Base-by-base conservation (phyloP, 176 grass and related monocot genomes). In the Musa beccarii region DNA sequence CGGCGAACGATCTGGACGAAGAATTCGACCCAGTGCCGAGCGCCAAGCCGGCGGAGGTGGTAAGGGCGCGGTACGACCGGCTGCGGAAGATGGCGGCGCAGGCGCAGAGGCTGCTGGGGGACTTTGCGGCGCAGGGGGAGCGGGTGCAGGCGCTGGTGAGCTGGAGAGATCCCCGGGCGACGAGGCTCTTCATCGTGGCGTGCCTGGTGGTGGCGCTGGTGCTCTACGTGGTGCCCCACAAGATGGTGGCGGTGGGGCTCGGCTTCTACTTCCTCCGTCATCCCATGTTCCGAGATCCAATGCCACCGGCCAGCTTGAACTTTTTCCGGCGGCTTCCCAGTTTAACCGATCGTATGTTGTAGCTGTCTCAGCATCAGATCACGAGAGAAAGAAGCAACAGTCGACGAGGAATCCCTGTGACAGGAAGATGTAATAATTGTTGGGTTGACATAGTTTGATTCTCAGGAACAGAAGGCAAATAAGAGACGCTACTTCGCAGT, bases 241-340 rank as follows among this genome's bases (percentile, higher is more conserved):
- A 94, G 85, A 93, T 99, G 90, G 95, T 99, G 73, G 90, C 95
- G 78, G 95, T 99, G 13, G 95, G 88, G 1, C 28, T 81, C 25
- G 95, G 95, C 12, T 99, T 99, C 91, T 99, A 99, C 84, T 92
- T 94, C 81, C 89, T 99, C 70, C 85, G 95, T 15, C 90, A 99
- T 70, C 95, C 95, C 0, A 94, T 99, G 95, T 99, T 94, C 83
- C 80, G 90, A 83, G 90, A 99, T 76, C 90, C 95, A 0, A 99
- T 99, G 95, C 95, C 95, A 1, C 88, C 95, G 14, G 70, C 90
- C 0, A 79, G 84, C 64, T 78, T 94, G 84, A 99, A 99, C 83
- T 99, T 99, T 82, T 99, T 99, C 85, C 95, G 95, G 52, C 88
- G 95, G 1, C 81, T 99, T 82, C 95, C 95, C 0, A 99, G 95